A percentile compares a stretch with the other conserved stretches of the same genome.
These are phyloP conservation scores for Epichloe brachyelytri DNA, from an alignment of 2,329 filamentous ascomycete species.

Conservation along the genomic window DNA sequence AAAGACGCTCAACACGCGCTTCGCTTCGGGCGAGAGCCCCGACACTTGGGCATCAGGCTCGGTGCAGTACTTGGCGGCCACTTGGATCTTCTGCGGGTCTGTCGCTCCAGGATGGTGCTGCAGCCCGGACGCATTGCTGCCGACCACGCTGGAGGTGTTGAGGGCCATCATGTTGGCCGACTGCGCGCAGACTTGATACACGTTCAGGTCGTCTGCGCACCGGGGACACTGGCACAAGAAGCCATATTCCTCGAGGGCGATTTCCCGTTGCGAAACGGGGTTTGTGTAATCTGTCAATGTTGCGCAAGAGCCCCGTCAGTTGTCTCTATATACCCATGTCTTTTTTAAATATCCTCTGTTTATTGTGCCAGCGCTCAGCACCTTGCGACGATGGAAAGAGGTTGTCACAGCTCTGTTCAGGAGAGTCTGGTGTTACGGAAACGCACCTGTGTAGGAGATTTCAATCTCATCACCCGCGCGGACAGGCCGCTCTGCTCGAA, in stretches of 20 bases:
- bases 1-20: neutral
- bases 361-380: too few relatives aligned
- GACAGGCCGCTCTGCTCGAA: conserved; percentile 38
- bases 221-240: conserved; percentile 39
- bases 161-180: conserved; percentile 24
- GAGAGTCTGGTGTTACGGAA: too few relatives aligned
- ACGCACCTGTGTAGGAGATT: conserved; percentile 48
- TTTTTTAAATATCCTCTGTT: too few relatives aligned
- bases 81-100: conserved; percentile 14
- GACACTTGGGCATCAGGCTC: neutral
- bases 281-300: conserved; percentile 32
- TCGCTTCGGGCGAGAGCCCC: neutral
- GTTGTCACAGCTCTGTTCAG: too few relatives aligned
- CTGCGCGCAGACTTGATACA: conserved; percentile 36
- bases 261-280: conserved; percentile 28
- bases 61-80: neutral
- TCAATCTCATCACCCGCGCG: conserved; percentile 41
- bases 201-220: conserved; percentile 36
- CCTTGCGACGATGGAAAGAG: too few relatives aligned
- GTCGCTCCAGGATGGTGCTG: conserved; percentile 10
- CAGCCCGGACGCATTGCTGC: conserved; percentile 9
- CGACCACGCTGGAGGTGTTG: conserved; percentile 32
- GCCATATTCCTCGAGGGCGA: conserved; percentile 34
- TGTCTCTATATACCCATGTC: too few relatives aligned
- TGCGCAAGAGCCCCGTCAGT: too few relatives aligned